Percentiles rank a stretch among this genome's conserved stretches.
Conservation (phyloP, 345 rosid species). For the Eucalyptus marginata region DNA sequence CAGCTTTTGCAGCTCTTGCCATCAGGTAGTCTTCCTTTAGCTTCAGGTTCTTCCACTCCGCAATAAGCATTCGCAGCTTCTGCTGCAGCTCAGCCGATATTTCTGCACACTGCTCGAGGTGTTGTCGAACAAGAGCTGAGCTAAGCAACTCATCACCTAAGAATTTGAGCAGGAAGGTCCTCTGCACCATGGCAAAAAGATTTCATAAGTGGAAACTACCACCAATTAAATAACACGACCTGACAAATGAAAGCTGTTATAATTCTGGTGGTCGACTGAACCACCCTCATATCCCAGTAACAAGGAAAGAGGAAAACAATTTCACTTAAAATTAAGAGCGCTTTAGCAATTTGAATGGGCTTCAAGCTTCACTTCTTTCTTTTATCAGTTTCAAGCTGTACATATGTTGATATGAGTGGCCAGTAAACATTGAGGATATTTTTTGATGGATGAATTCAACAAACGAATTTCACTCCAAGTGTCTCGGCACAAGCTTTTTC, state of each 20-base stretch:
- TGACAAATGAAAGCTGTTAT: neutral
- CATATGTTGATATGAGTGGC: neutral
- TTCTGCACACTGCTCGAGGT: slow-evolving; percentile 88
- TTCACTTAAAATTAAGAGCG: neutral
- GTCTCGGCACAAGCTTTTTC: neutral
- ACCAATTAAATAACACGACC: neutral
- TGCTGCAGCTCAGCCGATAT: slow-evolving; percentile 69
- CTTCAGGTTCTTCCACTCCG: slow-evolving; percentile 65
- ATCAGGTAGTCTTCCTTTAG: slow-evolving; percentile 54
- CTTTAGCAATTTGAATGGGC: neutral
- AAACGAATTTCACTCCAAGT: neutral
- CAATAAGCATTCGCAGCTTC: slow-evolving; percentile 58
- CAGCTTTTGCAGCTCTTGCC: slow-evolving; percentile 46
- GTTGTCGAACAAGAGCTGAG: slow-evolving; percentile 72
- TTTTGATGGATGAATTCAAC: neutral
- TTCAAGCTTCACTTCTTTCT: neutral
- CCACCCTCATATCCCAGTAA: neutral
- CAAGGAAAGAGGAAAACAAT: neutral
- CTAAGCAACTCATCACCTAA: slow-evolving; percentile 86
- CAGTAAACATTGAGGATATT: neutral
- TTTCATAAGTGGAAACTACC: neutral
- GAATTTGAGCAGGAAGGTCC: slow-evolving; percentile 65
- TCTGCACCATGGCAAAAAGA: slow-evolving; percentile 34
- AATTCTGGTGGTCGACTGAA: neutral
- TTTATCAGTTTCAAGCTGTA: neutral